phyloP scores from a whole-genome alignment of 2,329 filamentous ascomycete species.

The Exophiala aquamarina region DNA sequence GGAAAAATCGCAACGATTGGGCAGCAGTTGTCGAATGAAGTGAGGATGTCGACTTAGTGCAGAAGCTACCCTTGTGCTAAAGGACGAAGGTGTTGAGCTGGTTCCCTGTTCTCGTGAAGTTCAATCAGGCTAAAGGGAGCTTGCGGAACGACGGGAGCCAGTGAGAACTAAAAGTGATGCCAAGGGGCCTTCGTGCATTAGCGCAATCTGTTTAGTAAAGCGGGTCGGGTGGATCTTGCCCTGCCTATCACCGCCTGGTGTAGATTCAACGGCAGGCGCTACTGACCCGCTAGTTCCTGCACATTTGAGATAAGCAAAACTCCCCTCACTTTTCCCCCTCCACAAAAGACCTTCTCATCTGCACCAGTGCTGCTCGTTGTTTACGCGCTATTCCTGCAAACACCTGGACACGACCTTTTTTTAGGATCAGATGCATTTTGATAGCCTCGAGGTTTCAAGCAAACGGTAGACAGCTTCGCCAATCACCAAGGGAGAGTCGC shows the following conservation, averaged over 20 bases:
- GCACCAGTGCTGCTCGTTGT: too few relatives aligned
- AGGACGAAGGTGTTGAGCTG: conserved; percentile 2
- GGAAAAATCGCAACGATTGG: conserved; percentile 17
- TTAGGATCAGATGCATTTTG: too few relatives aligned
- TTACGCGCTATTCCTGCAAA: too few relatives aligned
- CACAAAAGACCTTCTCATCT: too few relatives aligned
- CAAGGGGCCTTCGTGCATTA: conserved; percentile 23
- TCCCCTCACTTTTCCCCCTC: too few relatives aligned
- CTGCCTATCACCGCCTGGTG: background rate
- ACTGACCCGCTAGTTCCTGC: too few relatives aligned
- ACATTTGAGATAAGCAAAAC: too few relatives aligned
- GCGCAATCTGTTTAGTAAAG: background rate
- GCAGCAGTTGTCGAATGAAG: conserved; percentile 4
- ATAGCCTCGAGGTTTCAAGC: too few relatives aligned
- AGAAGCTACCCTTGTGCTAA: conserved; percentile 12
- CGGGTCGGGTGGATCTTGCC: background rate
- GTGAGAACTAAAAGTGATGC: conserved; percentile 15
- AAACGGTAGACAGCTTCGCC: background rate
- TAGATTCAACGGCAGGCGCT: too few relatives aligned
- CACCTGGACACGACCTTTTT: too few relatives aligned
- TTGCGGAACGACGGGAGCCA: conserved; percentile 24
- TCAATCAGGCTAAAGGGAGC: conserved; percentile 21
- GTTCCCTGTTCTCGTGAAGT: conserved; percentile 17
- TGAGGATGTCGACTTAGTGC: conserved; percentile 15
- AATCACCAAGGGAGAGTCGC: background rate